Evolutionary conservation across 441 rosid genomes (phyloP), one percentile per base, ranked within the genome.

Genomic region (Gossypium lobatum): DNA sequence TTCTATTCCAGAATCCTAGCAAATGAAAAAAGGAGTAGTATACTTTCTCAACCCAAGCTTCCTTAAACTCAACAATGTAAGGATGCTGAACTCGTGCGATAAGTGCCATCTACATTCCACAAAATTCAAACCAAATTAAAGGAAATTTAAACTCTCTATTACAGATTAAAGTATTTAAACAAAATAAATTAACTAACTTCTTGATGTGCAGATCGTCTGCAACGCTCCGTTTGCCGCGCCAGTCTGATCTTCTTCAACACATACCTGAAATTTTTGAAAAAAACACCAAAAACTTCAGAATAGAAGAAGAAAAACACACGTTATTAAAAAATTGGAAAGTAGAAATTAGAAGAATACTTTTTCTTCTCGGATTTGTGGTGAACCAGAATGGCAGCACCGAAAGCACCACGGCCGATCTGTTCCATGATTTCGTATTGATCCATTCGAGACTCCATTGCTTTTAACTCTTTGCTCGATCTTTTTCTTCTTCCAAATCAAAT

Each of bases 11-110:
- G 46, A 68, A 16, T 52, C 46, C 26, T 50, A 68, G 60, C 42
- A 68, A 52, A 13, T 42, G 4, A 7, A 8, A 25, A 23, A 28
- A 28, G 14, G 1, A 52, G 25, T 28, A 26, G 60, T 68, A 16
- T 79, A 91, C 98, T 85, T 94, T 94, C 87, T 94, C 98, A 79
- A 94, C 98, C 98, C 98, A 94, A 20, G 98, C 98, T 87, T 94
- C 98, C 84, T 92, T 94, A 80, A 88, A 94, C 77, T 94, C 95
- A 10, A 94, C 93, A 54, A 94, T 89, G 82, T 88, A 92, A 52
- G 97, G 97, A 73, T 94, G 97, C 65, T 91, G 95, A 82, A 94
- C 78, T 76, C 95, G 87, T 0, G 97, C 97, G 59, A 94, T 94
- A 4, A 94, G 84, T 65, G 95, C 92, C 98, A 94, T 94, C 97